Conservation (phyloP, 495 filamentous ascomycete genomes). For the Xylaria sp. region DNA sequence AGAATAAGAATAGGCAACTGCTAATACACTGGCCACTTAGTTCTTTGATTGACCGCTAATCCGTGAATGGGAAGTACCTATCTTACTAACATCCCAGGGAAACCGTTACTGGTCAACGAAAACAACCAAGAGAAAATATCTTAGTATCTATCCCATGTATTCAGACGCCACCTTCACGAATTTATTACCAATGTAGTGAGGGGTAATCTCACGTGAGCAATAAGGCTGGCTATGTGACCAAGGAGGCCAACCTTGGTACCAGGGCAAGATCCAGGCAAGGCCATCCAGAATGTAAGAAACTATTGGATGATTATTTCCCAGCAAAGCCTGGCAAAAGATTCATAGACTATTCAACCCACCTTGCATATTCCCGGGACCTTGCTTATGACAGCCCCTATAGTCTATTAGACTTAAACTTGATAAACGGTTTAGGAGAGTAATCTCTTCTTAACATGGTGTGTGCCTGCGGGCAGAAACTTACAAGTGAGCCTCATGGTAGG, state of each 20-base stretch:
- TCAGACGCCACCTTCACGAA: not conserved
- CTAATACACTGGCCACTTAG: too few species aligned
- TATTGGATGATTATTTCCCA: not conserved
- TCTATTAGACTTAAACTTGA: not conserved
- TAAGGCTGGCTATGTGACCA: not conserved
- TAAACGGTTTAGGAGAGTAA: not conserved
- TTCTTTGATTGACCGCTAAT: too few species aligned
- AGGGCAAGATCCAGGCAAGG: not conserved
- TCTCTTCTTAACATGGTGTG: not conserved
- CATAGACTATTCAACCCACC: not conserved
- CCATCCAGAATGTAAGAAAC: not conserved
- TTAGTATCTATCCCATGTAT: not conserved
- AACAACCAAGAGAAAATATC: too few species aligned
- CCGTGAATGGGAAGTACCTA: too few species aligned
- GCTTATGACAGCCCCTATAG: not conserved
- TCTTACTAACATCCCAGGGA: too few species aligned
- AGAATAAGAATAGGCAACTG: too few species aligned
- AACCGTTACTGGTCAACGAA: too few species aligned
- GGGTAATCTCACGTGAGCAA: not conserved
- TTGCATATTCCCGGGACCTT: not conserved
- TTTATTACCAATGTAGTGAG: not conserved
- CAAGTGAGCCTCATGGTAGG: constrained; percentile 1
- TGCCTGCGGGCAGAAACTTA: not conserved
- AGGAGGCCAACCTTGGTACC: not conserved
- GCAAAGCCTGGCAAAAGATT: not conserved